Percentiles rank a stretch among this genome's conserved stretches.
Evolutionary conservation across 345 rosid genomes (phyloP).

Genomic region (Rhizophora mangle): DNA sequence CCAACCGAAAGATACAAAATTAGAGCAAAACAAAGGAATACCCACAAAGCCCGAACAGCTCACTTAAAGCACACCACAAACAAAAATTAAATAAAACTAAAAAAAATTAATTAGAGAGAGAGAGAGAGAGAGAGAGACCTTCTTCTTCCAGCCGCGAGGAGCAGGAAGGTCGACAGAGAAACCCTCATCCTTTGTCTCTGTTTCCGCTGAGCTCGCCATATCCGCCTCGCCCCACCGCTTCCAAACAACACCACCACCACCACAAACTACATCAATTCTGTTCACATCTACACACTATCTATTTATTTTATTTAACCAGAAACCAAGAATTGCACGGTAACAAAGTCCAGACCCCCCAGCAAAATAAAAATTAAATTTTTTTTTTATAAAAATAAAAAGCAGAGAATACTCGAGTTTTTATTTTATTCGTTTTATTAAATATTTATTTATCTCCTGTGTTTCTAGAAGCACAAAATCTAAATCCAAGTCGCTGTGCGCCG

Average conservation of each 20-base stretch:
- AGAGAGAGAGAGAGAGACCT: conserved; percentile 19
- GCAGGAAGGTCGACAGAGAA: conserved; percentile 48
- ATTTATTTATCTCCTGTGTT: too few species aligned
- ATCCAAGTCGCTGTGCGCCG: too few species aligned
- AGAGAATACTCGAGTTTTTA: too few species aligned
- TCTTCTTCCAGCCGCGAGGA: conserved; percentile 47
- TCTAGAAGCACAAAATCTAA: too few species aligned
- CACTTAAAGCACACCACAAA: background rate
- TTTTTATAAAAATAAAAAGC: too few species aligned
- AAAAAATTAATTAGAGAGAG: background rate
- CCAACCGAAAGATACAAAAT: background rate
- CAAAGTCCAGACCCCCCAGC: too few species aligned
- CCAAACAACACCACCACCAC: background rate
- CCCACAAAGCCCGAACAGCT: background rate
- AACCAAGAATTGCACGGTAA: too few species aligned
- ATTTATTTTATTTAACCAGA: background rate
- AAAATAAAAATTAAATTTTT: too few species aligned
- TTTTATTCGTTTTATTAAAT: too few species aligned
- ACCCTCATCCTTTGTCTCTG: conserved; percentile 22
- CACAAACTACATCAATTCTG: background rate
- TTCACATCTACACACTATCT: background rate
- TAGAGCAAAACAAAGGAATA: background rate
- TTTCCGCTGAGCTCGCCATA: conserved; percentile 32
- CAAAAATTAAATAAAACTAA: background rate
- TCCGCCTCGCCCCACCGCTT: conserved; percentile 6